Percentiles rank a stretch among this genome's conserved stretches.
Evolutionary conservation across 345 rosid species (phyloP).

Genomic region (Sapria himalayana): DNA sequence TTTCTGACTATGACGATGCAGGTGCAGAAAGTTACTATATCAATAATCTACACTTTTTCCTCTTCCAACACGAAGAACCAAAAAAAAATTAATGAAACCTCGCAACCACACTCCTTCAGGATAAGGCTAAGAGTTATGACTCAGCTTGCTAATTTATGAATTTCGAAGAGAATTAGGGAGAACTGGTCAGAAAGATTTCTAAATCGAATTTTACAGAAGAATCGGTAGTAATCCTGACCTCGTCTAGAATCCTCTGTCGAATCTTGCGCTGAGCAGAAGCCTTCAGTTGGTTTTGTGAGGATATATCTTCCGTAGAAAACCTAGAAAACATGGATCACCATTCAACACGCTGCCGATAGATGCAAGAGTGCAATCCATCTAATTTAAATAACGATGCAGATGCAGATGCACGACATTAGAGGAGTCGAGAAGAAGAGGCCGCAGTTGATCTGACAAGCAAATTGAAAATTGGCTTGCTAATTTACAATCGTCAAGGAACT

Average conservation of each 20-base stretch:
- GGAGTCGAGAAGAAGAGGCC: too few relatives aligned
- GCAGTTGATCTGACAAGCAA: not conserved
- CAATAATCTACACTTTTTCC: too few relatives aligned
- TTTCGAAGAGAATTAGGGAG: too few relatives aligned
- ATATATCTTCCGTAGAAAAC: conserved; percentile 78
- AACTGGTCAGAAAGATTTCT: too few relatives aligned
- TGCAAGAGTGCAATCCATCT: not conserved
- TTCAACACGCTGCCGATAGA: not conserved
- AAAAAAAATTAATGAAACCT: conserved; percentile 1
- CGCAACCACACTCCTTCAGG: too few relatives aligned
- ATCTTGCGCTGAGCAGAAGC: conserved; percentile 94
- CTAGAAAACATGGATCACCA: conserved; percentile 15
- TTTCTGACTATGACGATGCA: conserved; percentile 3
- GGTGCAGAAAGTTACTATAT: not conserved
- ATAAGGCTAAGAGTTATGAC: too few relatives aligned
- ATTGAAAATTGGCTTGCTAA: not conserved
- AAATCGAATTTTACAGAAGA: not conserved
- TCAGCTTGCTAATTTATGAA: too few relatives aligned
- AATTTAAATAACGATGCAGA: not conserved
- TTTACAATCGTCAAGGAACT: not conserved
- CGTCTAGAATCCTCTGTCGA: conserved; percentile 90
- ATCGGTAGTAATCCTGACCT: conserved; percentile 21
- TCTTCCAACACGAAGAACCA: not conserved
- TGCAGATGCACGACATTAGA: not conserved
- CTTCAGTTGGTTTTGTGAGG: conserved; percentile 93